Base-by-base conservation (phyloP, 305 asterid genomes). In the Ilex paraguariensis region DNA sequence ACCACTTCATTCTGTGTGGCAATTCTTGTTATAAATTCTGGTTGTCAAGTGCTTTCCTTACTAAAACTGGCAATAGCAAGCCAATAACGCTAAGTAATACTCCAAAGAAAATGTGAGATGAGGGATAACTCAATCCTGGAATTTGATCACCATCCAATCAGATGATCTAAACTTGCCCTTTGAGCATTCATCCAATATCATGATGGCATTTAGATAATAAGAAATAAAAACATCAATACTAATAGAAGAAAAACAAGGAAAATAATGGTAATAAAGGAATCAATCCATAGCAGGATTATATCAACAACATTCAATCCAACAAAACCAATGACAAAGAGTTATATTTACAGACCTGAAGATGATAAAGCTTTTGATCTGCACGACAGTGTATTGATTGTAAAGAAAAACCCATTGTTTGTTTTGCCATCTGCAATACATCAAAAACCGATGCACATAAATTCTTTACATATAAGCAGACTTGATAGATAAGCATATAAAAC, bases 321-420 rank as follows among this genome's bases (percentile, higher is more conserved):
- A 21, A 21, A 21, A 21, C 28, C 28, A 21, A 21, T 21, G 28
- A 21, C 2, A 21, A 46, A 65, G 13, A 76, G 57, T 46, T 15
- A 59, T 50, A 31, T 57, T 31, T 57, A 59, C 79, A 66, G 73
- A 90, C 98, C 98, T 93, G 98, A 81, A 93, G 98, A 78, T 87
- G 98, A 79, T 93, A 93, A 60, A 93, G 77, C 86, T 93, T 93
- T 72, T 93, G 98, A 84, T 93, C 98, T 68, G 98, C 98, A 71
- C 98, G 90, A 67, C 75, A 64, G 61, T 70, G 76, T 58, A 90
- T 6, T 66, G 98, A 75, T 75, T 90, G 98, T 62, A 96, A 87
- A 70, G 96, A 83, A 73, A 79, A 90, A 53, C 97, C 98, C 98
- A 93, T 90, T 10, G 98, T 93, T 80, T 93, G 98, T 66, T 93